Percentiles rank a stretch among this genome's conserved stretches.
Conservation (phyloP, 257 asterid species). For the Forsythia suspensa region DNA sequence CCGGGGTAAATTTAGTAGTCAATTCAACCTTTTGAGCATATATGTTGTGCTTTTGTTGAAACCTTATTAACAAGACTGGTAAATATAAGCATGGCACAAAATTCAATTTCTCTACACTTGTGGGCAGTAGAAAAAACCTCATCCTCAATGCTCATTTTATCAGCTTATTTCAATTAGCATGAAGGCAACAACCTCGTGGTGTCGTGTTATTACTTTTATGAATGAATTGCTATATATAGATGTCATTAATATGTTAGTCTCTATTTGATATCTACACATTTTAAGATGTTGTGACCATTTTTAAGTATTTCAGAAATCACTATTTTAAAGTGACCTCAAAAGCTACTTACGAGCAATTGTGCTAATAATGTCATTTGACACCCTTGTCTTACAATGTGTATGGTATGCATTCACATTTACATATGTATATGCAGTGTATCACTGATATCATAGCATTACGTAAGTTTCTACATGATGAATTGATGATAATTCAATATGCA, state of each 20-base stretch:
- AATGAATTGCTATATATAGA: background rate
- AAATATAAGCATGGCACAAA: background rate
- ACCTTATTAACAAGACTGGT: background rate
- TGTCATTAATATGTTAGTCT: background rate
- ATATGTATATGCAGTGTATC: background rate
- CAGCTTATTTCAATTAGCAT: background rate
- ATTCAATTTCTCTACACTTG: background rate
- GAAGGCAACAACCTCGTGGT: background rate
- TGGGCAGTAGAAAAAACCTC: background rate
- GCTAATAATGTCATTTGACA: background rate
- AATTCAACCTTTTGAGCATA: background rate
- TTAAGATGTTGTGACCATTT: background rate
- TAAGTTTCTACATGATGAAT: background rate
- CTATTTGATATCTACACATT: background rate
- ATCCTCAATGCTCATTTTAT: background rate
- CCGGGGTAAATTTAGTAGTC: background rate
- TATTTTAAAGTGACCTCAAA: background rate
- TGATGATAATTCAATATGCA: background rate
- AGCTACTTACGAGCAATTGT: background rate
- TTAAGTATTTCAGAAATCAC: background rate
- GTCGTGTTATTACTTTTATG: background rate
- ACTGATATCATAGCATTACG: background rate
- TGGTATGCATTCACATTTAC: background rate
- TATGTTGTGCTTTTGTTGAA: background rate
- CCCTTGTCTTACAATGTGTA: background rate